Evolutionary conservation across 2,329 filamentous ascomycete species (phyloP), one percentile per base, ranked within the genome.

Genomic region (Triangularia setosa): DNA sequence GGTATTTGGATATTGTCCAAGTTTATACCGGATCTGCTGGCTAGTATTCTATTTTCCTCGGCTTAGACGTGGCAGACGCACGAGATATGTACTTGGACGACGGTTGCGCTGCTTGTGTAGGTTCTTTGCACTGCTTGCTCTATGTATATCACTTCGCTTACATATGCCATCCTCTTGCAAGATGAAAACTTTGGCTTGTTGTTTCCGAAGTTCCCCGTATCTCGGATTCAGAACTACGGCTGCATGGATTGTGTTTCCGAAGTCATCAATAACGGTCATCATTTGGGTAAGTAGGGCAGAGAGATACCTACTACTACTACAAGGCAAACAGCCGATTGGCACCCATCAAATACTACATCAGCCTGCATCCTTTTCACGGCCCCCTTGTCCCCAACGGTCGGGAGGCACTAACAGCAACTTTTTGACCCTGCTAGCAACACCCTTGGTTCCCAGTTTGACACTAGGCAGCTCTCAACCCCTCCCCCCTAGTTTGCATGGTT

Each of bases 71-170:
- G 33, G 30, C 16, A 23, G 9, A 33, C 30, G 9, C 30, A 33
- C 14, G 58, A 64, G 58, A 58, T 61, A 7, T 64, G 62, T 21
- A 61, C 58, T 8, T 64, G 62, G 62, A 48, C 30, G 21, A 28
- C 62, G 14, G 35, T 64, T 40, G 57, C 30, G 8, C 3, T 61
- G 4, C 33, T 64, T 2, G 11, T 9, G 3, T 3, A 27, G 14
- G 56, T 64, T n/a, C n/a, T n/a, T n/a, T n/a, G n/a, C n/a, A n/a
- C n/a, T n/a, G n/a, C n/a, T n/a, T n/a, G n/a, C n/a, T n/a, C n/a
- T n/a, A n/a, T n/a, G n/a, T n/a, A n/a, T n/a, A n/a, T n/a, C n/a
- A n/a, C n/a, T n/a, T n/a, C n/a, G 62, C 44, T 64, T 28, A 6
- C n/a, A n/a, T n/a, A n/a, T n/a, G n/a, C n/a, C n/a, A n/a, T n/a